These are phyloP conservation scores for Curvularia lunata DNA, from an alignment of 2,329 filamentous ascomycete species.

Conservation along the genomic window DNA sequence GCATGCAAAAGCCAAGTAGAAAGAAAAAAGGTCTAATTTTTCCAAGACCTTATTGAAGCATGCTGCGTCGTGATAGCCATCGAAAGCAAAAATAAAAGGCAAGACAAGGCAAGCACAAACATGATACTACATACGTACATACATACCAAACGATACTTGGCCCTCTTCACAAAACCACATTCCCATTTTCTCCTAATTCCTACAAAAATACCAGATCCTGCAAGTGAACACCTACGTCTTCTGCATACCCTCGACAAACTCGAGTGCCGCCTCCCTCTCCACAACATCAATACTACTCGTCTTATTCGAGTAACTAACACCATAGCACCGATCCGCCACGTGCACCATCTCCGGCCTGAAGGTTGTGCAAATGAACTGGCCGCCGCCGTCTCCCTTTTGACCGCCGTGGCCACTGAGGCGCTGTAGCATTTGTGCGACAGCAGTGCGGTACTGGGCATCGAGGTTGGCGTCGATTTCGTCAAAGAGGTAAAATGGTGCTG, in stretches of 20 bases:
- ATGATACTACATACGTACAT: background rate
- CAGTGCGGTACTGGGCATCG: constrained; percentile 96
- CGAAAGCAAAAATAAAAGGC: too few species aligned
- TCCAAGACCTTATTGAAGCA: background rate
- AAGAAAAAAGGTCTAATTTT: too few species aligned
- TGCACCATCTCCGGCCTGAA: constrained; percentile 96
- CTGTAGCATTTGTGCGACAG: constrained; percentile 87
- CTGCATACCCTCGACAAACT: constrained; percentile 90
- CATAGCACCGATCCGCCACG: constrained; percentile 97
- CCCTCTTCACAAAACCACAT: background rate
- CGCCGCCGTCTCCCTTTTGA: constrained; percentile 56
- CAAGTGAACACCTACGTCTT: constrained; percentile 20
- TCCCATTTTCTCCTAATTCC: too few species aligned
- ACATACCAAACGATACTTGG: background rate
- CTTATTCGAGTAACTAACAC: constrained; percentile 90
- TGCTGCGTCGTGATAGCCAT: background rate
- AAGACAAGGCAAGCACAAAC: background rate
- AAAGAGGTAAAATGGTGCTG: constrained; percentile 97
- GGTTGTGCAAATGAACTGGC: constrained; percentile 97
- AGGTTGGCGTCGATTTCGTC: constrained; percentile 99
- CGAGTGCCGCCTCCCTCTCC: constrained; percentile 81
- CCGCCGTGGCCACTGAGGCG: constrained; percentile 52
- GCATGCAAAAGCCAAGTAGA: too few species aligned
- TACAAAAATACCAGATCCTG: too few species aligned
- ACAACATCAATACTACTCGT: constrained; percentile 94